Conservation (phyloP, 2,329 filamentous ascomycete species). For the Xylariaceae sp. region DNA sequence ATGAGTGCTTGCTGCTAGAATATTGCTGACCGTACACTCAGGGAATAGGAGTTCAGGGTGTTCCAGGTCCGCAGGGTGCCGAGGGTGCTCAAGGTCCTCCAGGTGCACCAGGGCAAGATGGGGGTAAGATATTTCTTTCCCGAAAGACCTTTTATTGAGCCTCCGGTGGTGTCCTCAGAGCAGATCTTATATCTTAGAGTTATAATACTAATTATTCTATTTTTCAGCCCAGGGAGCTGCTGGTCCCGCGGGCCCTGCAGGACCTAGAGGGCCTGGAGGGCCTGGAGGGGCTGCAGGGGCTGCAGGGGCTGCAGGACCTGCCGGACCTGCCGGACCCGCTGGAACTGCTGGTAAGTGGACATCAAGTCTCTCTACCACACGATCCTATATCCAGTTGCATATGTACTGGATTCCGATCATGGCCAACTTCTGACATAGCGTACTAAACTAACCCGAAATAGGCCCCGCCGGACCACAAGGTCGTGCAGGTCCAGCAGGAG, state of each 20-base stretch:
- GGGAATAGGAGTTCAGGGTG: background rate
- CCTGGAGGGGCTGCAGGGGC: background rate
- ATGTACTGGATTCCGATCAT: background rate
- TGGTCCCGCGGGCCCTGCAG: background rate
- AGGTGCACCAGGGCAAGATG: background rate
- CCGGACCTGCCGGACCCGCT: background rate
- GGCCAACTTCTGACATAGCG: background rate
- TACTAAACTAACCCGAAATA: background rate
- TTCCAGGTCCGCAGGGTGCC: background rate
- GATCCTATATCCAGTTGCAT: background rate
- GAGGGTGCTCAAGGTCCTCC: conserved; percentile 7
- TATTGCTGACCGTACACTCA: background rate
- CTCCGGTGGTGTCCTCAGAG: background rate
- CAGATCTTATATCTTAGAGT: background rate
- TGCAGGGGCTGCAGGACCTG: background rate
- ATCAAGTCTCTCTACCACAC: background rate
- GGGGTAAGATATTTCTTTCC: background rate
- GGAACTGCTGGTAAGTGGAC: background rate
- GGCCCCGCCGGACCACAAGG: conserved; percentile 10
- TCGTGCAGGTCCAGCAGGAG: conserved; percentile 11
- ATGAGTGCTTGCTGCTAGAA: background rate
- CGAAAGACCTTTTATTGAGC: background rate
- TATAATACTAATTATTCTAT: background rate
- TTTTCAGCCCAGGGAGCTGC: background rate
- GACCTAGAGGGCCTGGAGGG: background rate